phyloP scores from a whole-genome alignment of 306 rosid genomes.

The Vigna reflexopilosa region DNA sequence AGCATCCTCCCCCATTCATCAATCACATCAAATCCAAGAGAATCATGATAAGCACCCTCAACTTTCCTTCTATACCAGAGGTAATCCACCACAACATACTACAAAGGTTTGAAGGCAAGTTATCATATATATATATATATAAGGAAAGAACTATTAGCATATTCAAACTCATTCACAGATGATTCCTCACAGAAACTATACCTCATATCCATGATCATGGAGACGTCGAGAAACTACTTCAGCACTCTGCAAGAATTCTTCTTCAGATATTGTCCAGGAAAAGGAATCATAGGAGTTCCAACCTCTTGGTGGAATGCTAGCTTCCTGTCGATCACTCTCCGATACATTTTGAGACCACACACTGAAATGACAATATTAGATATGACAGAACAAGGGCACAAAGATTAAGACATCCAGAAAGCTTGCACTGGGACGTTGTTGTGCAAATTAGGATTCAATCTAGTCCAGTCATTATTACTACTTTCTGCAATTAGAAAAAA shows the following conservation, averaged over 20 bases:
- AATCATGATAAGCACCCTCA: slow-evolving; percentile 73
- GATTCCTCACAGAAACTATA: slow-evolving; percentile 18
- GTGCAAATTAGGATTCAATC: background rate
- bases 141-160: slow-evolving; percentile 13
- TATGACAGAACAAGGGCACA: slow-evolving; percentile 30
- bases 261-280: slow-evolving; percentile 81
- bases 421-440: background rate
- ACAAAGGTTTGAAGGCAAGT: slow-evolving; percentile 46
- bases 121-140: slow-evolving; percentile 32
- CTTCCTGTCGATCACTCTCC: slow-evolving; percentile 46
- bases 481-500: background rate
- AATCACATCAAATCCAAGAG: slow-evolving; percentile 88
- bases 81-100: slow-evolving; percentile 96
- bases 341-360: slow-evolving; percentile 52
- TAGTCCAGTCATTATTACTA: background rate
- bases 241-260: slow-evolving; percentile 75
- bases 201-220: slow-evolving; percentile 56
- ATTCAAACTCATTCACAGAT: slow-evolving; percentile 19
- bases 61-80: slow-evolving; percentile 91
- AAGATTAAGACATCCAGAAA: background rate
- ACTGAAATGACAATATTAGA: slow-evolving; percentile 53
- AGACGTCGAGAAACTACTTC: slow-evolving; percentile 53
- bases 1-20: slow-evolving; percentile 94
- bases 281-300: slow-evolving; percentile 97
- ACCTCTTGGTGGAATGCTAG: slow-evolving; percentile 88